Percentiles rank a stretch among this genome's conserved stretches.
phyloP scores from a whole-genome alignment of 371 early-diverging fungal species.

The Mucor saturninus region DNA sequence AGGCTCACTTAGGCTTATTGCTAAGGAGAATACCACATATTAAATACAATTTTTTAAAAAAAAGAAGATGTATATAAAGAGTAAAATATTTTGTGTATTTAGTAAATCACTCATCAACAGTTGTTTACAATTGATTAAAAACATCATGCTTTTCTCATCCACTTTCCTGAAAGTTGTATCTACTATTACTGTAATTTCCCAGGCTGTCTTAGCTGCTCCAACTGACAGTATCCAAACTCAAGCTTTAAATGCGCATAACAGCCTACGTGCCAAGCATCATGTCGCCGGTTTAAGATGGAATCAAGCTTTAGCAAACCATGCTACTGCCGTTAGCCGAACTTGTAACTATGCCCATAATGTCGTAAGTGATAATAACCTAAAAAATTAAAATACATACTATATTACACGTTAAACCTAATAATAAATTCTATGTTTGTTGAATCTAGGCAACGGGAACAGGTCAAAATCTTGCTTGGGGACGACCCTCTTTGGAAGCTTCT shows the following conservation, averaged over 20 bases:
- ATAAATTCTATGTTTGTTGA: no score
- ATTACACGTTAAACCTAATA: no score
- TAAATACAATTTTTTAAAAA: no score
- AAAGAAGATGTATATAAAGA: no score
- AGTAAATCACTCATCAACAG: no score
- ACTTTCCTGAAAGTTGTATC: no score
- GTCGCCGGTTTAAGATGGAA: slow-evolving; percentile 53
- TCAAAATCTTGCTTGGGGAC: slow-evolving; percentile 48
- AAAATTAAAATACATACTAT: no score
- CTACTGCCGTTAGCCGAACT: slow-evolving; percentile 43
- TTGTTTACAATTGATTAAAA: no score
- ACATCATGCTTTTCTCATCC: no score
- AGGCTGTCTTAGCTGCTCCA: not conserved
- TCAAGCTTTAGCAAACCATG: slow-evolving; percentile 40
- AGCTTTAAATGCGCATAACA: slow-evolving; percentile 47
- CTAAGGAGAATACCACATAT: no score
- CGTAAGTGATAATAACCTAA: slow-evolving; percentile 1
- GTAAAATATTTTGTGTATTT: no score
- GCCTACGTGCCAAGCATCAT: slow-evolving; percentile 46
- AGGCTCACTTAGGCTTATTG: no score
- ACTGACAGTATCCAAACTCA: not conserved
- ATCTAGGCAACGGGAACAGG: slow-evolving; percentile 24
- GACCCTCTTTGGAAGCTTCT: slow-evolving; percentile 27
- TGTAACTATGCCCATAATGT: slow-evolving; percentile 50
- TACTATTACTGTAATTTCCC: not conserved